These are phyloP conservation scores for Blumeriella jaapii DNA, from an alignment of 2,329 filamentous ascomycete genomes.

Conservation along the genomic window DNA sequence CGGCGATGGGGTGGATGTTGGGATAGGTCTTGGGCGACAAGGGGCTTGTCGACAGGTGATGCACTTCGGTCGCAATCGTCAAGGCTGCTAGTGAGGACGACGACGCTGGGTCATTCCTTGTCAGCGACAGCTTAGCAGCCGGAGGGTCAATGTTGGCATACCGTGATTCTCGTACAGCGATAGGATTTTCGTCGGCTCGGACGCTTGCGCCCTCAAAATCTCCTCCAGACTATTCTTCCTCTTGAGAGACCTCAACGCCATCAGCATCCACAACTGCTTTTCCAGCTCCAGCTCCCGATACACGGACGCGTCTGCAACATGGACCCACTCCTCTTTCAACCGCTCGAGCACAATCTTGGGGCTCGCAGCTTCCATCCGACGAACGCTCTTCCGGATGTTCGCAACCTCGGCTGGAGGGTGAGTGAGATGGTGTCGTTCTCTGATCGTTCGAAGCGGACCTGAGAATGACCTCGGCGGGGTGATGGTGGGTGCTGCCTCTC, in stretches of 20 bases:
- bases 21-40: conserved; percentile 28
- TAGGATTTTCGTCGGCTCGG: conserved; percentile 14
- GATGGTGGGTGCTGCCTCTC: neutral
- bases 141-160: conserved; percentile 4
- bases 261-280: conserved; percentile 52
- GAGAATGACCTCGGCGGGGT: neutral
- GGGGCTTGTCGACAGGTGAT: conserved; percentile 31
- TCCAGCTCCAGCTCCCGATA: conserved; percentile 41
- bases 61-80: conserved; percentile 30
- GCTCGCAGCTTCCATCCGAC: conserved; percentile 42
- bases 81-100: conserved; percentile 25
- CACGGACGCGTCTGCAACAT: conserved; percentile 34
- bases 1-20: conserved; percentile 26
- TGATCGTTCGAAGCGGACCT: neutral
- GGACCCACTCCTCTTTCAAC: conserved; percentile 40
- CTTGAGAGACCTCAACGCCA: conserved; percentile 34
- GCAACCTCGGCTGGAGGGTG: conserved; percentile 5
- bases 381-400: conserved; percentile 40
- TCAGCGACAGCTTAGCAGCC: neutral
- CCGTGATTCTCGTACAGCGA: conserved; percentile 26
- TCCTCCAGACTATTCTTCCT: conserved; percentile 18
- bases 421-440: neutral
- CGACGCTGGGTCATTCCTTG: conserved; percentile 13
- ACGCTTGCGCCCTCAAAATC: conserved; percentile 24
- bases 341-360: conserved; percentile 41